Evolutionary conservation across 1,284 basidiomycete species (phyloP).

Genomic region (Apiotrichum sp.): DNA sequence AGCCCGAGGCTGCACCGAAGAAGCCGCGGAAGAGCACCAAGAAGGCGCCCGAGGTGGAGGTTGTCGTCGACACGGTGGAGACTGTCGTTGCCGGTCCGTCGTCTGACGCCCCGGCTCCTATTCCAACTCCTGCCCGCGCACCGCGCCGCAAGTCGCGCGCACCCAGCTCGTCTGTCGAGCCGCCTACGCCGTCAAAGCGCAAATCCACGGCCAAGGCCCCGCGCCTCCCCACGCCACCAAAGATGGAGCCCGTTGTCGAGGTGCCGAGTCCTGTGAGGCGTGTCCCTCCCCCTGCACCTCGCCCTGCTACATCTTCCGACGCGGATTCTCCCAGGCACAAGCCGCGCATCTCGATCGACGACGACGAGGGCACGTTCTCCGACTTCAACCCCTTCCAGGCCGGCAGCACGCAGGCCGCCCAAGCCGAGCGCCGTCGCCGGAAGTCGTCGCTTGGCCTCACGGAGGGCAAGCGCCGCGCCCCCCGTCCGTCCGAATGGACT

Average conservation of each 20-base stretch:
- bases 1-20: slow-evolving; percentile 5
- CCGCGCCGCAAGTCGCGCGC: background rate
- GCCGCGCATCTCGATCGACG: slow-evolving; percentile 21
- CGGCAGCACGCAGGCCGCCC: slow-evolving; percentile 47
- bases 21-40: slow-evolving; percentile 5
- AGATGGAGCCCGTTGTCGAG: background rate
- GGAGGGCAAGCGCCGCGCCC: slow-evolving; percentile 12
- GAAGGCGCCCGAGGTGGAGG: background rate
- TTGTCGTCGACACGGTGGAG: background rate
- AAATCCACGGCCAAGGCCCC: background rate
- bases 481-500: slow-evolving; percentile 17
- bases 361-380: slow-evolving; percentile 46
- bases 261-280: background rate
- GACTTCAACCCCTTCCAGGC: slow-evolving; percentile 54
- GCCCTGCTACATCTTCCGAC: slow-evolving; percentile 16
- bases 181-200: background rate
- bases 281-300: background rate
- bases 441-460: slow-evolving; percentile 27
- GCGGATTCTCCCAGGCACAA: slow-evolving; percentile 48
- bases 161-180: background rate
- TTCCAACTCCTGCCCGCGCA: background rate
- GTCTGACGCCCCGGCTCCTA: background rate
- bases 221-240: background rate
- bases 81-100: background rate
- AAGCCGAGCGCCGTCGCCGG: slow-evolving; percentile 37